Conservation (phyloP, 306 rosid genomes). For the Abrus precatorius region DNA sequence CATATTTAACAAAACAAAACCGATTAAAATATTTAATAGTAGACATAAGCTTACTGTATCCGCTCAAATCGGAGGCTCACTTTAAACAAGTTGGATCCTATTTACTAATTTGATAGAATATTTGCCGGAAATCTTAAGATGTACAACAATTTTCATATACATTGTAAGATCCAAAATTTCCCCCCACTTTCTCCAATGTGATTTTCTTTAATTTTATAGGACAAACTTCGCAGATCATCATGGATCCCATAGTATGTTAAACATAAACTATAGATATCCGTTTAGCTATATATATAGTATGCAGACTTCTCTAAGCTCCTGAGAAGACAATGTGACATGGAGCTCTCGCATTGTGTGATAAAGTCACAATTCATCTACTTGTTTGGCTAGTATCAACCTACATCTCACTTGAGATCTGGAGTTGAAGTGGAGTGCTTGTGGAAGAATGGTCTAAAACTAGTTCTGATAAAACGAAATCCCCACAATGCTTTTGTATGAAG, state of each 20-base stretch:
- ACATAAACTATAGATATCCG: conserved; percentile 1
- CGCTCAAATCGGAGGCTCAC: too few relatives aligned
- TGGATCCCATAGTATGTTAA: background rate
- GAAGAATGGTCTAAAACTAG: conserved; percentile 24
- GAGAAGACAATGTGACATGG: background rate
- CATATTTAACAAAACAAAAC: too few relatives aligned
- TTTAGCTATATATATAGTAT: background rate
- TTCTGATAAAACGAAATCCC: background rate
- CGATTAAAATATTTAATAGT: too few relatives aligned
- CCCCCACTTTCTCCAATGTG: too few relatives aligned
- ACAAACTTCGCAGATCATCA: too few relatives aligned
- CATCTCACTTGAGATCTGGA: background rate
- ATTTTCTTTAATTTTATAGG: too few relatives aligned
- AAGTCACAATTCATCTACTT: conserved; percentile 14
- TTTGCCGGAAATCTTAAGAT: too few relatives aligned
- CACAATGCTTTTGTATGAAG: conserved; percentile 21
- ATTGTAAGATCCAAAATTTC: too few relatives aligned
- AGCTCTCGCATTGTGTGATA: background rate
- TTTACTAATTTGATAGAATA: too few relatives aligned
- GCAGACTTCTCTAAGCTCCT: background rate
- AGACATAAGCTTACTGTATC: too few relatives aligned
- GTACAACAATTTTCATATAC: too few relatives aligned
- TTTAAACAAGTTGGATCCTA: too few relatives aligned
- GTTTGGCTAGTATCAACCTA: background rate
- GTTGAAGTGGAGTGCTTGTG: background rate